Conservation (phyloP, 83 land plant species). For the Diphasiastrum complanatum region DNA sequence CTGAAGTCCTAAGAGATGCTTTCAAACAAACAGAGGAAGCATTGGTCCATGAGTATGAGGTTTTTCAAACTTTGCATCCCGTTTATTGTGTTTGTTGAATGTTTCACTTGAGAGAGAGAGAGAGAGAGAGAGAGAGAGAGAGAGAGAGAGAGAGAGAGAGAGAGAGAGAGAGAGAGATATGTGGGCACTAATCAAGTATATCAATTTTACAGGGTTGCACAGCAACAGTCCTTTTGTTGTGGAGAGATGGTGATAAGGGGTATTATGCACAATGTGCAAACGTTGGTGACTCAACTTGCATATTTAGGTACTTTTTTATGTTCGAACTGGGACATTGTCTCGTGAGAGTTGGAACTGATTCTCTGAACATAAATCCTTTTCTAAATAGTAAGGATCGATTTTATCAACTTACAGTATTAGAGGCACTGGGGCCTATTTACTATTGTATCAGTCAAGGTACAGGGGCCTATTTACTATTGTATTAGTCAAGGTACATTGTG, state of each 20-base stretch:
- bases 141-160: too few species aligned
- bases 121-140: too few species aligned
- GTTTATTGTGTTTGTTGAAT: not conserved
- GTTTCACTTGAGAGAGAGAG: too few species aligned
- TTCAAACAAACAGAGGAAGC: slow-evolving; percentile 71
- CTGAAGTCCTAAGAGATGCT: slow-evolving; percentile 83
- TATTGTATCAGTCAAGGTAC: too few species aligned
- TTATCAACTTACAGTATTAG: too few species aligned
- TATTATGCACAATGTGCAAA: slow-evolving; percentile 91
- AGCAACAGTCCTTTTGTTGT: slow-evolving; percentile 88
- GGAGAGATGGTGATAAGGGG: slow-evolving; percentile 52
- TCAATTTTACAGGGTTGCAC: slow-evolving; percentile 78
- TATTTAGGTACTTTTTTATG: slow-evolving; percentile 49
- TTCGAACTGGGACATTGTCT: too few species aligned
- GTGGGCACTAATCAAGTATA: not conserved
- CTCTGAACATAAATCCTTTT: too few species aligned
- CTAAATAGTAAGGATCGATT: too few species aligned
- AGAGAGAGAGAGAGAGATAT: too few species aligned
- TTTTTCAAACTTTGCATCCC: slow-evolving; percentile 12
- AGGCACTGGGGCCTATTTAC: too few species aligned
- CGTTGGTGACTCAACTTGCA: slow-evolving; percentile 94
- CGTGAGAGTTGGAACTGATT: not conserved
- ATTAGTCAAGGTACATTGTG: too few species aligned
- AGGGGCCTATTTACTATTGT: too few species aligned
- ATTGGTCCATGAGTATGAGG: slow-evolving; percentile 84